Percentiles rank a stretch among this genome's conserved stretches.
Evolutionary conservation across 2,329 filamentous ascomycete species (phyloP).

Genomic region (Thielaviopsis euricoi): DNA sequence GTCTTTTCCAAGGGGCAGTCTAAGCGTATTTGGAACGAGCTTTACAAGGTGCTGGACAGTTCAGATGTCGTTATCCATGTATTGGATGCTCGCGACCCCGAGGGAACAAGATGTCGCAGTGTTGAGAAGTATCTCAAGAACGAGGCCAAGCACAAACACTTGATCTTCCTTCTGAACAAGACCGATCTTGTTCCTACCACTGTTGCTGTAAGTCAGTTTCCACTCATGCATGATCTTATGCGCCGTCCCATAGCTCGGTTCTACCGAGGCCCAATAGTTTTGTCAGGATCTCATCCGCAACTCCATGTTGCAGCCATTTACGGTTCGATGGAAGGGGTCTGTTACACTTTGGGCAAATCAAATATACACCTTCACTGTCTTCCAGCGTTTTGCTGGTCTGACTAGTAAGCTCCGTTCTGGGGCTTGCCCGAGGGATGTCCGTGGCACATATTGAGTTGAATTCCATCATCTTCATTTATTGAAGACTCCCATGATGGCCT

Average conservation of each 20-base stretch:
- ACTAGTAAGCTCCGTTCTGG: constrained; percentile 83
- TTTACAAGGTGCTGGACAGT: constrained; percentile 78
- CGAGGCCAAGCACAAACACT: constrained; percentile 90
- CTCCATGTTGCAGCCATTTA: constrained; percentile 19
- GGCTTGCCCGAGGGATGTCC: constrained; percentile 51
- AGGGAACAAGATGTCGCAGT: constrained; percentile 70
- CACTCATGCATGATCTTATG: constrained; percentile 11
- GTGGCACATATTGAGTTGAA: constrained; percentile 98
- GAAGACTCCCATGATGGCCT: constrained; percentile 50
- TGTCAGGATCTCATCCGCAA: constrained; percentile 59
- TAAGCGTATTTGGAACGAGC: constrained; percentile 93
- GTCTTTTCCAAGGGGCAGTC: constrained; percentile 92
- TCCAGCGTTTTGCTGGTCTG: constrained; percentile 24
- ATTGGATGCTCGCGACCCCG: constrained; percentile 72
- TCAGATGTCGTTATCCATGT: constrained; percentile 86
- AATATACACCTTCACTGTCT: constrained; percentile 33
- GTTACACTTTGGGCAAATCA: constrained; percentile 99
- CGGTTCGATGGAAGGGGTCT: constrained; percentile 65
- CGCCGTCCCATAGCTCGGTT: neutral
- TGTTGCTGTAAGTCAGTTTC: constrained; percentile 90
- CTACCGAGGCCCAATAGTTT: constrained; percentile 41
- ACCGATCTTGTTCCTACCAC: constrained; percentile 76
- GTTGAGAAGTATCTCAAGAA: constrained; percentile 72
- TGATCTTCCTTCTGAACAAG: constrained; percentile 34
- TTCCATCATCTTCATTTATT: constrained; percentile 44